phyloP scores from a whole-genome alignment of 208 protist genomes.

The Strigomonas culicis region DNA sequence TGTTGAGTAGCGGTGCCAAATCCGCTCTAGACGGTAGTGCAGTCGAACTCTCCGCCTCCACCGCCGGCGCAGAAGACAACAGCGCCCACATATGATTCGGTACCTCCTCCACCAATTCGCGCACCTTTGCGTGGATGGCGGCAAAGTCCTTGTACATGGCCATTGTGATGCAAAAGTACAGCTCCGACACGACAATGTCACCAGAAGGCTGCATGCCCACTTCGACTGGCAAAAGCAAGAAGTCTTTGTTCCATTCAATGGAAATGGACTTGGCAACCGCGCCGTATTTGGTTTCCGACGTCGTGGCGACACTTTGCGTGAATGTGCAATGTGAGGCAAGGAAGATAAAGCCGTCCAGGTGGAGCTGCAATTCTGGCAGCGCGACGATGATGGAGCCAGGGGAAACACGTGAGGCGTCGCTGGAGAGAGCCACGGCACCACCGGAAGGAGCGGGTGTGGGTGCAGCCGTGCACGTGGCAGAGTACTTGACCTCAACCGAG shows the following conservation, averaged over 20 bases:
- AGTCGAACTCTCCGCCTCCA: too few species aligned
- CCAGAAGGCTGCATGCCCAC: background rate
- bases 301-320: background rate
- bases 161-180: background rate
- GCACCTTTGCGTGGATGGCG: too few species aligned
- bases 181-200: conserved; percentile 1
- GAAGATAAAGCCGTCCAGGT: conserved; percentile 1
- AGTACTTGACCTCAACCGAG: background rate
- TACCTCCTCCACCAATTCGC: too few species aligned
- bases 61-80: too few species aligned
- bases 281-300: background rate
- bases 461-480: background rate
- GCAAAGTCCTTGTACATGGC: background rate
- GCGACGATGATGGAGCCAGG: background rate
- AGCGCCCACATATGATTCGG: too few species aligned
- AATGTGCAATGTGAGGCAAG: background rate
- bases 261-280: background rate
- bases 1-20: too few species aligned
- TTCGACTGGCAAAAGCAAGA: conserved; percentile 5
- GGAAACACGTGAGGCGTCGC: background rate
- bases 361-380: background rate
- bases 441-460: background rate
- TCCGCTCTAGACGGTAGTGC: too few species aligned
- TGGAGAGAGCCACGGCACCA: too few species aligned
- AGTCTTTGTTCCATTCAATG: conserved; percentile 8